Evolutionary conservation across 2,329 filamentous ascomycete genomes (phyloP).

Genomic region (Clarireedia sp.): DNA sequence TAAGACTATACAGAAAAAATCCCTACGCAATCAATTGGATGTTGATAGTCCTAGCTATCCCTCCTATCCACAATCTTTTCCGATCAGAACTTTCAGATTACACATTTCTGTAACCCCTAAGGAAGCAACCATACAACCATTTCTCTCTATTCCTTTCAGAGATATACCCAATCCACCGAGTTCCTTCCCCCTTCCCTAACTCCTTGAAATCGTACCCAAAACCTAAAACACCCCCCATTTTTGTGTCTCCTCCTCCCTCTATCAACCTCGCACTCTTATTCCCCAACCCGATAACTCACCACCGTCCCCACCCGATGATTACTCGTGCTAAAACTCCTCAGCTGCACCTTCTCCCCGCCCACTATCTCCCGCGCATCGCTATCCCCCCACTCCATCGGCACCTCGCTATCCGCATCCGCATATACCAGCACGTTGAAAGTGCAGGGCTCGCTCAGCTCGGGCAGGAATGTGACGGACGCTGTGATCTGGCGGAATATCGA

Average conservation of each 20-base stretch:
- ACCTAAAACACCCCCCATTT: too few species aligned
- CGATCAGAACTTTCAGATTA: too few species aligned
- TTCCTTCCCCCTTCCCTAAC: background rate
- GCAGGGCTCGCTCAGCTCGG: slow-evolving; percentile 87
- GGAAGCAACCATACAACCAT: too few species aligned
- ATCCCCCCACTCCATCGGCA: slow-evolving; percentile 97
- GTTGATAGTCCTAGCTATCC: too few species aligned
- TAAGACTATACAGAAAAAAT: too few species aligned
- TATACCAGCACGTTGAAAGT: slow-evolving; percentile 99
- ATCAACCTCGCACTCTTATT: slow-evolving; percentile 19
- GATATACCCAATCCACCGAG: background rate
- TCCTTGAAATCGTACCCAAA: background rate
- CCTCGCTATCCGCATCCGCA: slow-evolving; percentile 90
- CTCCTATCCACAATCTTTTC: too few species aligned
- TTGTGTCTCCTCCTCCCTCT: background rate
- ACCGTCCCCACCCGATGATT: slow-evolving; percentile 91
- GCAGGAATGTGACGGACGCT: slow-evolving; percentile 91
- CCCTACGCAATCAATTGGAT: too few species aligned
- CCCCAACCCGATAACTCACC: slow-evolving; percentile 71
- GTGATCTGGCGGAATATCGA: slow-evolving; percentile 97
- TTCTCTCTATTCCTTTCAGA: too few species aligned
- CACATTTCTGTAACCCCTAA: too few species aligned
- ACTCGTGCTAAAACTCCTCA: slow-evolving; percentile 91
- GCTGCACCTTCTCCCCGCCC: slow-evolving; percentile 88
- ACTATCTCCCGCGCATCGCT: slow-evolving; percentile 93